A percentile compares a stretch with the other conserved stretches of the same genome.
These are phyloP conservation scores for Proliferodiscus dingleyae DNA, from an alignment of 2,329 filamentous ascomycete genomes.

Conservation along the genomic window DNA sequence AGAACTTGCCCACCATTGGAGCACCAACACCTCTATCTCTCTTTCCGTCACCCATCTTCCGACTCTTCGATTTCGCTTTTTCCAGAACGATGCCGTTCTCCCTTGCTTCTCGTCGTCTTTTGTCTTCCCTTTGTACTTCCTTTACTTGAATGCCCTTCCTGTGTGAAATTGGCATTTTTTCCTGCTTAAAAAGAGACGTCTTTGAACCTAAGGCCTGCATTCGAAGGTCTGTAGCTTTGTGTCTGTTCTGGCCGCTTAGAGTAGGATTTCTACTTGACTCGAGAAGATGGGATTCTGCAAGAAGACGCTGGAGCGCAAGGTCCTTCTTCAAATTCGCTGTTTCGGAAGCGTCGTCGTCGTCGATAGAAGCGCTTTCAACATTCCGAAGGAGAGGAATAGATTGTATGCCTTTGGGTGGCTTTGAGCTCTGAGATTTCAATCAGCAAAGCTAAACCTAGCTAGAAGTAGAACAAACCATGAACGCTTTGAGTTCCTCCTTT, in stretches of 20 bases:
- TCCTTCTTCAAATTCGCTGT: conserved; percentile 77
- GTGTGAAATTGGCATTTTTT: conserved; percentile 84
- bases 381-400: conserved; percentile 26
- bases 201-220: conserved; percentile 79
- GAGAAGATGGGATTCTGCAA: conserved; percentile 88
- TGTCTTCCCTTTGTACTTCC: conserved; percentile 59
- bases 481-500: conserved; percentile 69
- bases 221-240: conserved; percentile 78
- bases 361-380: conserved; percentile 23
- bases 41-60: conserved; percentile 36
- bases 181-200: conserved; percentile 66
- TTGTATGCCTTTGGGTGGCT: conserved; percentile 21
- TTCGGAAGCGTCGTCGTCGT: conserved; percentile 54
- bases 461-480: conserved; percentile 54
- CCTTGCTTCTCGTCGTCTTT: conserved; percentile 69
- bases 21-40: conserved; percentile 63
- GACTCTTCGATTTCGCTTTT: conserved; percentile 36
- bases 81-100: conserved; percentile 92
- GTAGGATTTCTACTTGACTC: conserved; percentile 49
- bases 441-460: conserved; percentile 1
- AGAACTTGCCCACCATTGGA: conserved; percentile 75
- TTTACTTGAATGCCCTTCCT: conserved; percentile 79
- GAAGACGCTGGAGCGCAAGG: conserved; percentile 81
- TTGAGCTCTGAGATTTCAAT: conserved; percentile 25
- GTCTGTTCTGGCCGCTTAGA: conserved; percentile 61